Evolutionary conservation across 169 alveolate species (phyloP), one percentile per base, ranked within the genome.

Genomic region (Plasmodium ovale): DNA sequence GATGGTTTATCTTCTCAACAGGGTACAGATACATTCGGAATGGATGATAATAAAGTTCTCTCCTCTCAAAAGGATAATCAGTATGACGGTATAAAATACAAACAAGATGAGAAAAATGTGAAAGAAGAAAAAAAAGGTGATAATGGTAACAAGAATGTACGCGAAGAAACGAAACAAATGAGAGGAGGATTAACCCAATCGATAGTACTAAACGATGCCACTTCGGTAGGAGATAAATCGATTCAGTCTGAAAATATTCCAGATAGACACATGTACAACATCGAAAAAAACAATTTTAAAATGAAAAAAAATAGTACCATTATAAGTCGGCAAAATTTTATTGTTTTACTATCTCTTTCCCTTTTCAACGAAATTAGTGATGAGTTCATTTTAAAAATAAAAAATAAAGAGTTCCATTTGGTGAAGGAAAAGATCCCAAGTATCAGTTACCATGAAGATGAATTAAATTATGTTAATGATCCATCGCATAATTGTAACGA

Each of bases 351-450:
- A 68, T 56, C 87, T 0, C 56, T 53, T 14, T 56, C 91, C 21
- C 16, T 85, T n/a, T 85, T 85, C 47, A 69, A 85, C 56, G 91
- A 85, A 42, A 35, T 85, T 25, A 69, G n/a, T 69, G 87, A 85
- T 21, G 71, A 69, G 1, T 85, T 85, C 69, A 42, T 85, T 12
- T 21, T 68, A 10, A 71, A 85, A 23, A 85, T 85, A 6, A 69
- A 23, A 56, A 47, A 85, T 27, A 69, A 44, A 56, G 91, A 85
- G 21, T 35, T 49, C 3, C 29, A 23, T 10, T 0, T 27, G 21
- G 5, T 51, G 14, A 70, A 33, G 14, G 53, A 70, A 25, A 44
- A 42, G 68, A 58, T 58, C 10, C 68, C 27, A 58, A 21, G 4
- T 21, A 58, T 14, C 25, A 3, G 12, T 47, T 47, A n/a, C 56